These are phyloP conservation scores for Psilocybe cyanescens DNA, from an alignment of 768 basidiomycete species.

Conservation along the genomic window DNA sequence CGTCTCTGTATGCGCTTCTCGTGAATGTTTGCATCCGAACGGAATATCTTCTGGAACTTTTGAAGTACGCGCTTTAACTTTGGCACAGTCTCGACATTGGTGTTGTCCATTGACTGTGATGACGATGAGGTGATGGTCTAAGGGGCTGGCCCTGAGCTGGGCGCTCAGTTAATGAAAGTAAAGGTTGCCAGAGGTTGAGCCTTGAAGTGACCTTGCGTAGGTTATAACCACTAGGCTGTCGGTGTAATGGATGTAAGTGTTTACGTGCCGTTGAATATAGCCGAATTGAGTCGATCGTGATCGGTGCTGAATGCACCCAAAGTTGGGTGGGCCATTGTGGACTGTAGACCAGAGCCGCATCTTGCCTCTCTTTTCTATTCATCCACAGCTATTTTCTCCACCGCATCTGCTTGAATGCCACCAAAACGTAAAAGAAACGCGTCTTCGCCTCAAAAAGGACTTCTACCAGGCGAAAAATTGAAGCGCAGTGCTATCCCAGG, in stretches of 20 bases:
- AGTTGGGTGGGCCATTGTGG: neutral
- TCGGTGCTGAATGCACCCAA: neutral
- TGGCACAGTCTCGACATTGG: neutral
- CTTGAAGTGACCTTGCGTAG: neutral
- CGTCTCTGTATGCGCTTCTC: conserved; percentile 50
- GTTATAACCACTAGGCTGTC: too few relatives aligned
- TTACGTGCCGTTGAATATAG: neutral
- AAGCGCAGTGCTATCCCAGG: conserved; percentile 58
- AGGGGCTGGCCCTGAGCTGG: neutral
- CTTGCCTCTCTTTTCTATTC: conserved; percentile 1
- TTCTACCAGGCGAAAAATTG: conserved; percentile 64
- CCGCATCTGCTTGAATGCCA: conserved; percentile 43
- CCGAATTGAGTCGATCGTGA: conserved; percentile 2
- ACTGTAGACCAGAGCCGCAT: neutral
- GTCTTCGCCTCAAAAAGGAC: conserved; percentile 50
- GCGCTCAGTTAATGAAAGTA: neutral
- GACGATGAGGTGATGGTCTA: neutral
- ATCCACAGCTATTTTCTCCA: conserved; percentile 1
- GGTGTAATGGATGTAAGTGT: neutral
- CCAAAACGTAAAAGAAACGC: conserved; percentile 61
- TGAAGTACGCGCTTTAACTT: conserved; percentile 17
- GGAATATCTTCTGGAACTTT: conserved; percentile 27
- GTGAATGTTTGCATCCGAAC: conserved; percentile 29
- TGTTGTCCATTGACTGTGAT: conserved; percentile 1
- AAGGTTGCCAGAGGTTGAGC: neutral